Conservation (phyloP, 2,329 filamentous ascomycete genomes). For the Simplicillium sp. region DNA sequence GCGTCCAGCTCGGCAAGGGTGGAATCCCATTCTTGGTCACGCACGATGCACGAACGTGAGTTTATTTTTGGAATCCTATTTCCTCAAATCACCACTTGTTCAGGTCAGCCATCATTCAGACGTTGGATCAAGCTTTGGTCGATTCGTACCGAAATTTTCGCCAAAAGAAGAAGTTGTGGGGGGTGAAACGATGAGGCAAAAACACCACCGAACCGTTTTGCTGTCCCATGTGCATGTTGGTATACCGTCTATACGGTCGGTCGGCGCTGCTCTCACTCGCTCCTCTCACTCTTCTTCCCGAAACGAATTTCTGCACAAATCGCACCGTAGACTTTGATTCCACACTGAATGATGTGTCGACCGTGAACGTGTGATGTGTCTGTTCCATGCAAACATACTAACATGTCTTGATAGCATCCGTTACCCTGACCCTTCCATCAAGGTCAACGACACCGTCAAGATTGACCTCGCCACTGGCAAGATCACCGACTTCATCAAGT, state of each 20-base stretch:
- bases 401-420: conserved; percentile 65
- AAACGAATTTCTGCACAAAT: too few relatives aligned
- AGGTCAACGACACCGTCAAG: conserved; percentile 99
- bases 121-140: conserved; percentile 99
- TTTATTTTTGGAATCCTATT: conserved; percentile 23
- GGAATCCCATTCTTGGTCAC: conserved; percentile 99
- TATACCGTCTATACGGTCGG: too few relatives aligned
- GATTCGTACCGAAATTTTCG: conserved; percentile 27
- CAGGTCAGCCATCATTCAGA: conserved; percentile 89
- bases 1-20: conserved; percentile 97
- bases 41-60: conserved; percentile 99
- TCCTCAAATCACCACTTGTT: conserved; percentile 31
- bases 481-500: conserved; percentile 96
- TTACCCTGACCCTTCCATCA: conserved; percentile 96
- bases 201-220: not conserved
- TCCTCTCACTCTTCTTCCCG: too few relatives aligned
- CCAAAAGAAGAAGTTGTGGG: conserved; percentile 4
- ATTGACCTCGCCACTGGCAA: conserved; percentile 95
- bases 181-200: not conserved
- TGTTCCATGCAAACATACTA: conserved; percentile 23
- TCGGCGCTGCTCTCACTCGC: too few relatives aligned
- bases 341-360: conserved; percentile 19
- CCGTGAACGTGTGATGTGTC: too few relatives aligned
- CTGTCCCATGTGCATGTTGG: too few relatives aligned
- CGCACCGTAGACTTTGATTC: not conserved